Evolutionary conservation across 2,329 filamentous ascomycete genomes (phyloP).

Genomic region (Sarocladium strictum): DNA sequence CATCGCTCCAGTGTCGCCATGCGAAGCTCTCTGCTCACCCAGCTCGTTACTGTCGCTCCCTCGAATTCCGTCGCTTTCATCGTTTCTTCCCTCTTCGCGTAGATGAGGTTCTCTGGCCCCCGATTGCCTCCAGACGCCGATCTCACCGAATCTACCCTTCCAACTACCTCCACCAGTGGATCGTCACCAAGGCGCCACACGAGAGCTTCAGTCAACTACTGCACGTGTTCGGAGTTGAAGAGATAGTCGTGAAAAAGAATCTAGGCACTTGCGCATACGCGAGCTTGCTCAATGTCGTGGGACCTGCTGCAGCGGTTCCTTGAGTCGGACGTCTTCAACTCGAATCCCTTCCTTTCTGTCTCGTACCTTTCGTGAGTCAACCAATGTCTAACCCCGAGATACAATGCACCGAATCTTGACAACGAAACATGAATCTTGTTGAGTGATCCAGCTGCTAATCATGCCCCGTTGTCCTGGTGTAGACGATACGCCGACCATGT

Average conservation of each 20-base stretch:
- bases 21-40: background rate
- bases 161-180: background rate
- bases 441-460: background rate
- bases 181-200: background rate
- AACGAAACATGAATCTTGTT: background rate
- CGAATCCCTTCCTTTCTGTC: slow-evolving; percentile 81
- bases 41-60: background rate
- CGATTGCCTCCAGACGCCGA: background rate
- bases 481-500: slow-evolving; percentile 87
- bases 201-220: background rate
- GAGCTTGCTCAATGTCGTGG: slow-evolving; percentile 60
- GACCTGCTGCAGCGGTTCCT: slow-evolving; percentile 85
- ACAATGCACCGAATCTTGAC: background rate
- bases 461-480: slow-evolving; percentile 10
- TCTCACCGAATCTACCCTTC: background rate
- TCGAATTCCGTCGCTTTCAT: background rate
- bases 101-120: slow-evolving; percentile 7
- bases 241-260: background rate
- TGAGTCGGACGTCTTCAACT: slow-evolving; percentile 91
- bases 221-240: no score
- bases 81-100: background rate
- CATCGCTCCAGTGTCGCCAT: background rate
- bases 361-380: slow-evolving; percentile 76
- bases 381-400: background rate
- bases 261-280: background rate